Percentiles rank a stretch among this genome's conserved stretches.
These are phyloP conservation scores for Lyophyllum semitale DNA, from an alignment of 768 basidiomycete genomes.

Conservation along the genomic window DNA sequence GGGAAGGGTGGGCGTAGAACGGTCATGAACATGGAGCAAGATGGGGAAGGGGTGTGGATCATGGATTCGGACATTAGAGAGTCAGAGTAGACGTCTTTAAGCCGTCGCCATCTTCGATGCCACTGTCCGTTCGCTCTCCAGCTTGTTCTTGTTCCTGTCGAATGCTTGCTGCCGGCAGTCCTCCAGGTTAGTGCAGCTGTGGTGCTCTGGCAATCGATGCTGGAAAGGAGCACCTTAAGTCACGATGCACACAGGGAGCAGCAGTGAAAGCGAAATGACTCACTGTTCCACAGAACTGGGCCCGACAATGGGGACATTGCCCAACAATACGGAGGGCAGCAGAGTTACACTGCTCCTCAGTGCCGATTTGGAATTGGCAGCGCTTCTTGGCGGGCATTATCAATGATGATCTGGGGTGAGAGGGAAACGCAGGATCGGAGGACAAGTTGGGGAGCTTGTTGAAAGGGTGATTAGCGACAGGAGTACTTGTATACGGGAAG, in stretches of 20 bases:
- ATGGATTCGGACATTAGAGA: neutral
- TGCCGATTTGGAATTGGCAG: conserved; percentile 66
- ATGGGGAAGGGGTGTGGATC: conserved; percentile 8
- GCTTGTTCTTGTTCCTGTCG: conserved; percentile 82
- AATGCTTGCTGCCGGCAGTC: conserved; percentile 88
- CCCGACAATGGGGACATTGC: conserved; percentile 78
- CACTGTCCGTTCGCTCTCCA: conserved; percentile 87
- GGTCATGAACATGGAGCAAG: conserved; percentile 6
- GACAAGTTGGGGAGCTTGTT: neutral
- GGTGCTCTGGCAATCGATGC: conserved; percentile 91
- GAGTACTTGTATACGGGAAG: conserved; percentile 1
- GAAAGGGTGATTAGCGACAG: neutral
- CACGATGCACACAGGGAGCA: conserved; percentile 11
- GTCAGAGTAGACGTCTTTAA: conserved; percentile 31
- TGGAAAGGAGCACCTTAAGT: conserved; percentile 31
- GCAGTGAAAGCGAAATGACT: conserved; percentile 31
- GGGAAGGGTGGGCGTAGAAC: neutral
- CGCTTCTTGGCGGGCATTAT: conserved; percentile 85
- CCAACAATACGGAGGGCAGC: conserved; percentile 85
- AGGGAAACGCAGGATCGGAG: neutral
- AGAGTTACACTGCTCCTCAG: conserved; percentile 65
- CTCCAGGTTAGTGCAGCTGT: conserved; percentile 80
- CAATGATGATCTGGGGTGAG: conserved; percentile 9
- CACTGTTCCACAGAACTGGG: conserved; percentile 77
- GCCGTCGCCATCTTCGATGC: conserved; percentile 85